Base-by-base conservation (phyloP, 192 early-diverging fungal genomes). In the Phlyctochytrium bullatum region DNA sequence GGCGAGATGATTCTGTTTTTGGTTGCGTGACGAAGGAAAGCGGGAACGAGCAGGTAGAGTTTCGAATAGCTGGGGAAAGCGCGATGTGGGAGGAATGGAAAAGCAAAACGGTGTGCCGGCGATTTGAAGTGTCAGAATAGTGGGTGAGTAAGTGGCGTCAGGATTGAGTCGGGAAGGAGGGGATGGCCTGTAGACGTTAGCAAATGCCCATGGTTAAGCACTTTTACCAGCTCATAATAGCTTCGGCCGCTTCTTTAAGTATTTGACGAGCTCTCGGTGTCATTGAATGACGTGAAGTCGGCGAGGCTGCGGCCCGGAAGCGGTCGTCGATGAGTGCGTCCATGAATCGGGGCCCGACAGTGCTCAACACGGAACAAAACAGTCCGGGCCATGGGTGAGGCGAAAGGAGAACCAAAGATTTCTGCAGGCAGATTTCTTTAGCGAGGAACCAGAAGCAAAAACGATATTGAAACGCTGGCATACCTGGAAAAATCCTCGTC, bases 301-400 rank as follows among this genome's bases (percentile, higher is more conserved):
- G 67, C 24, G 33, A 34, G 27, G n/a, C 20, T 53, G 57, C 27
- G 33, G 47, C 27, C 34, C 25, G 35, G 1, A 23, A 61, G 16
- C 79, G 61, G 20, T 79, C 73, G 27, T 61, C 69, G 2, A 76
- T 59, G 28, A 84, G 64, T 20, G 77, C 64, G 59, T 96, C 91
- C 86, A 96, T 94, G 69, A 89, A 88, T 68, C 82, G 81, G 32
- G 90, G 88, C 1, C 96, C 96, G 30, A 98, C 73, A 50, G 80
- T 80, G 10, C 82, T 78, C 2, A 92, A 83, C 29, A 96, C 54
- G 36, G 86, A 76, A 34, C 85, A 81, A 67, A 96, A 98, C 51
- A 96, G 74, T 0, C 96, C 96, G 59, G 91, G 88, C 77, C 82
- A 95, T 4, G 94, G 92, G 77, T 93, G 86, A 31, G 93, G 94